Evolutionary conservation across 2,329 filamentous ascomycete species (phyloP).

Genomic region (Botrytis tulipae): DNA sequence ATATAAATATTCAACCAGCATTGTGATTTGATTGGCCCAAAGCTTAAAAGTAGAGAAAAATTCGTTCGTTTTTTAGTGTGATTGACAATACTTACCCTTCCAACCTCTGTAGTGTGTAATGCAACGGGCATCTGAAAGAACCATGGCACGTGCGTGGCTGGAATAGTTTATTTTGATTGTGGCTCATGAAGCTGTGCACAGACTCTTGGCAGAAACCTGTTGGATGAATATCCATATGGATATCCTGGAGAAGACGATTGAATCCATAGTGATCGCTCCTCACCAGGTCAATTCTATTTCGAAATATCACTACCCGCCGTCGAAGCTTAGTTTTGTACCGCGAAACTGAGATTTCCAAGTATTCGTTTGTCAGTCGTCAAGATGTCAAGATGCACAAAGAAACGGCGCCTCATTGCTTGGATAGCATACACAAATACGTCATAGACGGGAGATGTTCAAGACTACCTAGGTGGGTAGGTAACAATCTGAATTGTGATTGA

Average conservation of each 20-base stretch:
- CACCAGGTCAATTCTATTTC: background rate
- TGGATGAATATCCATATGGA: background rate
- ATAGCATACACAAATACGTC: conserved; percentile 4
- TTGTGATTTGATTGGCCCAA: no score
- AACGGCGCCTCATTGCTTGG: background rate
- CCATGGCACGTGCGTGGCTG: background rate
- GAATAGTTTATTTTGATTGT: background rate
- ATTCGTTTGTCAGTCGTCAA: background rate
- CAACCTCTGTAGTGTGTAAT: no score
- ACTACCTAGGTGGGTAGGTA: background rate
- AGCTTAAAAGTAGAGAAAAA: no score
- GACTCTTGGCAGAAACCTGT: background rate
- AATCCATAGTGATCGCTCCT: background rate
- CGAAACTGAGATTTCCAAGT: background rate
- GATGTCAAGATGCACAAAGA: background rate
- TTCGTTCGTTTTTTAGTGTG: no score
- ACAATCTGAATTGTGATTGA: background rate
- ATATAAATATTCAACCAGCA: no score
- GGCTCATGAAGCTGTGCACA: background rate
- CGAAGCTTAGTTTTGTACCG: background rate
- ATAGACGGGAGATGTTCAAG: background rate
- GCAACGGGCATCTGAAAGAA: background rate
- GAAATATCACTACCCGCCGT: background rate
- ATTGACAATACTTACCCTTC: no score
- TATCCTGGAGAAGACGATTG: background rate